Evolutionary conservation across 345 rosid genomes (phyloP).

Genomic region (Aquilaria sinensis): DNA sequence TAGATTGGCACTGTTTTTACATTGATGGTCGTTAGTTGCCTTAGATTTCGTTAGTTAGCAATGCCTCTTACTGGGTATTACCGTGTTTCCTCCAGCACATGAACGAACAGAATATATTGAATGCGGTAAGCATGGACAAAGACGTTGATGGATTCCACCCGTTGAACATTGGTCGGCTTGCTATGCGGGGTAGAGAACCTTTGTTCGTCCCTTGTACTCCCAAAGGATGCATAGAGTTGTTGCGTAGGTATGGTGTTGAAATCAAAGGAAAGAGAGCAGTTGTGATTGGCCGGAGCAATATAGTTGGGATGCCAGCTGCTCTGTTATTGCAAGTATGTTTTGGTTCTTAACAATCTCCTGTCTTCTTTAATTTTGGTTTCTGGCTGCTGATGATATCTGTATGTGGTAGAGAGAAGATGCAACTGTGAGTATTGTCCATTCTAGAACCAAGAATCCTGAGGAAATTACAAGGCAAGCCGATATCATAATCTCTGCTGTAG

Average conservation of each 20-base stretch:
- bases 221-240: constrained; percentile 83
- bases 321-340: constrained; percentile 59
- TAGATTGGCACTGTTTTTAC: not conserved
- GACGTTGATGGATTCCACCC: constrained; percentile 96
- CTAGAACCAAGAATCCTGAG: constrained; percentile 75
- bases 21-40: not conserved
- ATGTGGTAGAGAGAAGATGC: constrained; percentile 73
- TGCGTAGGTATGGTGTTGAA: constrained; percentile 59
- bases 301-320: constrained; percentile 96
- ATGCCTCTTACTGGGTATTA: not conserved
- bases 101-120: constrained; percentile 64
- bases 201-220: constrained; percentile 84
- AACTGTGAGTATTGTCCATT: constrained; percentile 65
- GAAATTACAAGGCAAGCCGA: constrained; percentile 71
- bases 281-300: constrained; percentile 87
- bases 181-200: constrained; percentile 86
- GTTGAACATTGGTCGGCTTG: constrained; percentile 72
- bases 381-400: not conserved
- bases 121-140: constrained; percentile 71
- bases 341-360: not conserved
- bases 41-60: not conserved
- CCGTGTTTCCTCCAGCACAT: constrained; percentile 50
- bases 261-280: constrained; percentile 87
- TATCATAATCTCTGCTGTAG: constrained; percentile 72
- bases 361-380: not conserved